Percentiles rank a stretch among this genome's conserved stretches.
These are phyloP conservation scores for Calycina herbarum DNA, from an alignment of 2,329 filamentous ascomycete genomes.

Conservation along the genomic window DNA sequence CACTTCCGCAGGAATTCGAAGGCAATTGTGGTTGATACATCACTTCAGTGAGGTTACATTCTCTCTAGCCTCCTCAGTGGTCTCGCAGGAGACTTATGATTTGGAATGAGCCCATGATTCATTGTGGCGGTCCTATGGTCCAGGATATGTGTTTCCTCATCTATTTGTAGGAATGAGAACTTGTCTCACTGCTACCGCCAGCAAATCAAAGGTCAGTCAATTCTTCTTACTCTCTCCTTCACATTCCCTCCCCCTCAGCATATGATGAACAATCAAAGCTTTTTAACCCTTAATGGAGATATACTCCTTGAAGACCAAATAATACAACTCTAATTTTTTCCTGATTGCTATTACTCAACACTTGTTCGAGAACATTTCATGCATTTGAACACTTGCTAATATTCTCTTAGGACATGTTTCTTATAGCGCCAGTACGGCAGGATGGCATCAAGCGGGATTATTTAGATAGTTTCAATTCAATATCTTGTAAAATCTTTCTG, in stretches of 20 bases:
- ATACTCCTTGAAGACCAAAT: conserved; percentile 40
- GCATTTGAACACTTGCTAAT: not conserved
- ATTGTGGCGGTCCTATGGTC: not conserved
- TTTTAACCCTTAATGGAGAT: conserved; percentile 42
- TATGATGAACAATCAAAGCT: conserved; percentile 38
- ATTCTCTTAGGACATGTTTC: not conserved
- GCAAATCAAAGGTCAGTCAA: conserved; percentile 28
- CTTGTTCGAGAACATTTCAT: not conserved
- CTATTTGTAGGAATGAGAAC: not conserved
- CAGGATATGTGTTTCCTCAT: not conserved
- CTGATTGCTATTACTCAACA: conserved; percentile 32
- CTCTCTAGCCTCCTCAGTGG: not conserved
- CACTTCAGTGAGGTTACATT: not conserved
- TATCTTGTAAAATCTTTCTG: too few species aligned
- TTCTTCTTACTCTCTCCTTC: conserved; percentile 10
- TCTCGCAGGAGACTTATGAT: not conserved
- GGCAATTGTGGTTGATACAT: conserved; percentile 34
- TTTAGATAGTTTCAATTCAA: not conserved
- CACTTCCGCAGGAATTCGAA: conserved; percentile 27
- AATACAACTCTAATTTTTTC: conserved; percentile 46
- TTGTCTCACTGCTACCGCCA: not conserved
- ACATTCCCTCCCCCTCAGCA: conserved; percentile 20
- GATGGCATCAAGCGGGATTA: not conserved
- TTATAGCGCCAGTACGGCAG: not conserved
- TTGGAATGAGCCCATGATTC: not conserved